A percentile compares a stretch with the other conserved stretches of the same genome.
phyloP scores from a whole-genome alignment of 768 basidiomycete species.

The Leccinum rimulosum region DNA sequence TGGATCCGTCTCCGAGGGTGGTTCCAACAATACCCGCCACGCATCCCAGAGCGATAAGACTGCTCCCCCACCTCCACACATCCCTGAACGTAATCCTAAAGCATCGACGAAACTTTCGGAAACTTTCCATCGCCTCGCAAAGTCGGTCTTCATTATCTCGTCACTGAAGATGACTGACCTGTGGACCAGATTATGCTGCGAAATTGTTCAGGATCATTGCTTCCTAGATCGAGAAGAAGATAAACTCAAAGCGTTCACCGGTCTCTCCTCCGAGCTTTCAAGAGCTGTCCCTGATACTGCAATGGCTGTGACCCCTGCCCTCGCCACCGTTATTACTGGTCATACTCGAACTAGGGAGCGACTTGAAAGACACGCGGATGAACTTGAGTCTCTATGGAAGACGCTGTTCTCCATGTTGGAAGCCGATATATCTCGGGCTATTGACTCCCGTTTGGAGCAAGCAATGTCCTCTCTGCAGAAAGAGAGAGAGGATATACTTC shows the following conservation, averaged over 20 bases:
- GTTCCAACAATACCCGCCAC: slow-evolving; percentile 5
- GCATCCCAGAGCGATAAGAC: slow-evolving; percentile 9
- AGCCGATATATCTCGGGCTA: slow-evolving; percentile 38
- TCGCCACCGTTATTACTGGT: slow-evolving; percentile 43
- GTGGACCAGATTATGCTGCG: slow-evolving; percentile 41
- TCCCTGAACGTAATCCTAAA: slow-evolving; percentile 5
- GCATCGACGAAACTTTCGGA: slow-evolving; percentile 17
- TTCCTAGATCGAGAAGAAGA: slow-evolving; percentile 43
- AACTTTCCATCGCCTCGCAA: slow-evolving; percentile 42
- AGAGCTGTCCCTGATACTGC: slow-evolving; percentile 43
- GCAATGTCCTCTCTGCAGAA: slow-evolving; percentile 35
- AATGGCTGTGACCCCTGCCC: slow-evolving; percentile 41
- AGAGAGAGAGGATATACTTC: slow-evolving; percentile 29
- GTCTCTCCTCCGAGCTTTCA: slow-evolving; percentile 47
- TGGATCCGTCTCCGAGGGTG: slow-evolving; percentile 7
- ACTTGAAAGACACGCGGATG: slow-evolving; percentile 37
- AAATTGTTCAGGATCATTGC: slow-evolving; percentile 43
- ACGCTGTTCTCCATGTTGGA: slow-evolving; percentile 43
- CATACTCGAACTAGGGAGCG: slow-evolving; percentile 44
- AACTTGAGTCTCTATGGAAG: slow-evolving; percentile 47
- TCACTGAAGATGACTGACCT: slow-evolving; percentile 11
- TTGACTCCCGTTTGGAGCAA: slow-evolving; percentile 32
- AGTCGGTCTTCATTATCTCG: slow-evolving; percentile 17
- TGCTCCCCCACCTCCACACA: neutral
- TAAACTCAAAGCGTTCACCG: slow-evolving; percentile 48